Base-by-base conservation (phyloP, 1,284 basidiomycete genomes). In the Ganoderma multipileum region DNA sequence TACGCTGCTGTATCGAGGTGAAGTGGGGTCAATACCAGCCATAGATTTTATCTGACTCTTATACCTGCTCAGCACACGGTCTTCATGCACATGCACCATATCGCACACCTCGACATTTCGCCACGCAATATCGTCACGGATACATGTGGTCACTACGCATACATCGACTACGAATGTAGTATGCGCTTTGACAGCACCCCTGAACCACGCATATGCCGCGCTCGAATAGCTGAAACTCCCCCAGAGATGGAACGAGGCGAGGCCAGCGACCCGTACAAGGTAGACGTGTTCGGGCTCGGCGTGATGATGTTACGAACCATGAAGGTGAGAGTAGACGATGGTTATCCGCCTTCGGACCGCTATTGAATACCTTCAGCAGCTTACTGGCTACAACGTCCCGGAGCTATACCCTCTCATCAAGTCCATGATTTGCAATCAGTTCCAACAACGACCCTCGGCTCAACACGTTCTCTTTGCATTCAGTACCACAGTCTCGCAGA, bases 111-210 rank as follows among this genome's bases (percentile, higher is more conserved):
- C 54, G 91, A 93, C 74, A 89, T 93, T 58, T 91, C 90, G 20
- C 73, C 89, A 38, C 85, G 85, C 69, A 93, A 93, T 74, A 80
- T 92, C 60, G 79, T 93, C 61, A 89, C 89, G 28, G 85, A 93
- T 75, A 86, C 86, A 73, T 76, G 83, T 54, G 87, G 88, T 20
- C 85, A 82, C 64, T 92, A 89, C 75, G 89, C 90, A 0, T 92
- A 85, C 74, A 93, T 92, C 67, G 91, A 93, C 78, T 93, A 87
- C 71, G 91, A 93, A 76, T 76, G 86, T n/a, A 90, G 89, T 74
- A 86, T 83, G 30, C 81, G 82, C 58, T 89, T 87, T 73, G 80
- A 85, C 54, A 78, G 79, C 55, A 62, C 75, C 16, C 62, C 74
- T n/a, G 74, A 75, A 69, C 83, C 85, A 14, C 80, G 80, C 44